A percentile compares a stretch with the other conserved stretches of the same genome.
These are phyloP conservation scores for Aristolochia fimbriata DNA, from an alignment of 164 flowering plant genomes.

Conservation along the genomic window DNA sequence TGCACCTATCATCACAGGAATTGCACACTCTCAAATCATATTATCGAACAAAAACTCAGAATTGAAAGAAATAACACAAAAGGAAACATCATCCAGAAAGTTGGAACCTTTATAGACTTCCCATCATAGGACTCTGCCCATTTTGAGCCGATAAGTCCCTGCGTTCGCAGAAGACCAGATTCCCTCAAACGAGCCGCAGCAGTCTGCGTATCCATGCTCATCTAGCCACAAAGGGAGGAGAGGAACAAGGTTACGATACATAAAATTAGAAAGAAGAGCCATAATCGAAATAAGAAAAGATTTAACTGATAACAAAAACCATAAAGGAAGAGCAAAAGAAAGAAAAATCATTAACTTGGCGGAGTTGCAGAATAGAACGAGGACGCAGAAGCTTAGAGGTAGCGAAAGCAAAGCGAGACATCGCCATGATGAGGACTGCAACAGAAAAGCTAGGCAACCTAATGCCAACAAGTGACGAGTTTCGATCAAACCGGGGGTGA, in stretches of 20 bases:
- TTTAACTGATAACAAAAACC: neutral
- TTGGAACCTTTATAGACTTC: conserved; percentile 57
- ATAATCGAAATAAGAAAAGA: neutral
- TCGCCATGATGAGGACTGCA: neutral
- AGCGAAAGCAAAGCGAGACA: neutral
- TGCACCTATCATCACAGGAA: conserved; percentile 44
- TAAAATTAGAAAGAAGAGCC: neutral
- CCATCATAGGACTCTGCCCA: conserved; percentile 82
- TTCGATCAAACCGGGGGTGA: too few relatives aligned
- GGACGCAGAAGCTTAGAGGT: neutral
- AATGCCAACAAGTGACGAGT: too few relatives aligned
- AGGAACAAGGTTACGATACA: neutral
- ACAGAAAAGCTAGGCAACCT: too few relatives aligned
- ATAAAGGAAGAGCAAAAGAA: neutral
- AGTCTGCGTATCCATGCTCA: conserved; percentile 41
- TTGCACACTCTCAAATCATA: neutral
- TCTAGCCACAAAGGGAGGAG: conserved; percentile 23
- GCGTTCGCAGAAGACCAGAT: conserved; percentile 48
- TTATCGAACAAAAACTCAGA: neutral
- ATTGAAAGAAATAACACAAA: neutral
- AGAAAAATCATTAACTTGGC: neutral
- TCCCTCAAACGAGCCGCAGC: conserved; percentile 30
- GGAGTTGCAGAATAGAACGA: neutral
- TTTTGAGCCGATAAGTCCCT: conserved; percentile 84
- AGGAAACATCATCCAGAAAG: too few relatives aligned